Percentiles rank a stretch among this genome's conserved stretches.
Evolutionary conservation across 148 eudicot species (phyloP).

Genomic region (Diospyros kaki): DNA sequence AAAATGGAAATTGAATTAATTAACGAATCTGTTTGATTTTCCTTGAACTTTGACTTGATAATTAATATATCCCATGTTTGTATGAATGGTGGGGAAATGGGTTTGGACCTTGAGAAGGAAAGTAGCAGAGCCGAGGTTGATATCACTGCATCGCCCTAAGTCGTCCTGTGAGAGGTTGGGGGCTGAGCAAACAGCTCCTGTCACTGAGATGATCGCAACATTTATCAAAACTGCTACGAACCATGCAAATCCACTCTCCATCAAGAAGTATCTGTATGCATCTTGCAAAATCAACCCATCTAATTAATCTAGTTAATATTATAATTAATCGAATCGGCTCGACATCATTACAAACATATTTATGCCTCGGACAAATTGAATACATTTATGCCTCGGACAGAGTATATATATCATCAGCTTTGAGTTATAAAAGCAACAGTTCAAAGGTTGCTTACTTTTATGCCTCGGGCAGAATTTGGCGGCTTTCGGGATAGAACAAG

Average conservation of each 20-base stretch:
- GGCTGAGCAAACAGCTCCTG: conserved; percentile 62
- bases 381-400: no score
- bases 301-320: not conserved
- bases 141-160: conserved; percentile 42
- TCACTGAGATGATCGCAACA: conserved; percentile 65
- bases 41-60: no score
- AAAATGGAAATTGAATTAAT: not conserved
- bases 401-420: not conserved
- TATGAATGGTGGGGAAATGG: conserved; percentile 27
- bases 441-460: conserved; percentile 11
- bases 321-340: no score
- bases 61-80: conserved; percentile 61
- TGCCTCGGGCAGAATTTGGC: conserved; percentile 48
- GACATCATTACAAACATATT: no score
- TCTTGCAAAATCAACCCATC: conserved; percentile 38
- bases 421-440: no score
- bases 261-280: conserved; percentile 74
- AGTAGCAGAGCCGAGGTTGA: conserved; percentile 74
- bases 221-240: conserved; percentile 77
- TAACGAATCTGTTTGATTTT: no score
- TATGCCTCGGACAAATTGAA: no score
- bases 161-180: conserved; percentile 24
- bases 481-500: conserved; percentile 64
- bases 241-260: conserved; percentile 83
- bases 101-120: conserved; percentile 62